Conservation (phyloP, 2,329 filamentous ascomycete species). For the Madurella mycetomatis region DNA sequence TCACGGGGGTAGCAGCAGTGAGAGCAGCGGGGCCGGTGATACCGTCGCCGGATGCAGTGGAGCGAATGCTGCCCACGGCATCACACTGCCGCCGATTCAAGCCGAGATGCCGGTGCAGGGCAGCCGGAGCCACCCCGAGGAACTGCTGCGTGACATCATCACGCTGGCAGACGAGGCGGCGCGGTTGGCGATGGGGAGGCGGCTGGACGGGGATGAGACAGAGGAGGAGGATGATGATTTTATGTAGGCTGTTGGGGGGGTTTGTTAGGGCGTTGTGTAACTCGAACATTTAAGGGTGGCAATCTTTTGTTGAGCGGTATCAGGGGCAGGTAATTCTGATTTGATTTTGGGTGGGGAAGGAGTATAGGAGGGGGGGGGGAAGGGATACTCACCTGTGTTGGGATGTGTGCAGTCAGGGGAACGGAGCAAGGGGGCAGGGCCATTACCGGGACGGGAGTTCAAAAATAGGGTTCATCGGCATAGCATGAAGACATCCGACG, state of each 20-base stretch:
- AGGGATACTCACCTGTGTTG: too few relatives aligned
- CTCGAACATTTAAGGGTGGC: too few relatives aligned
- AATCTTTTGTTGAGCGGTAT: too few relatives aligned
- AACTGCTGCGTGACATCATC: slow-evolving; percentile 34
- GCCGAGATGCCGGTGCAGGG: slow-evolving; percentile 4
- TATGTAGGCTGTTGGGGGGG: slow-evolving; percentile 34
- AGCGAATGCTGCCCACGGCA: not conserved
- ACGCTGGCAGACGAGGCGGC: slow-evolving; percentile 42
- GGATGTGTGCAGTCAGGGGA: too few relatives aligned
- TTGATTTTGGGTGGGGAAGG: too few relatives aligned
- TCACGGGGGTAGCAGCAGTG: not conserved
- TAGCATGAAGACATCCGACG: too few relatives aligned
- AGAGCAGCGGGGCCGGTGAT: not conserved
- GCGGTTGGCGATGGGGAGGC: slow-evolving; percentile 36
- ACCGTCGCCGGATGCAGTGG: not conserved
- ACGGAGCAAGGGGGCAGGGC: too few relatives aligned
- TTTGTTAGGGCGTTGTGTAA: too few relatives aligned
- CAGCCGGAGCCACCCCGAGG: slow-evolving; percentile 33
- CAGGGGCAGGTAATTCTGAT: too few relatives aligned
- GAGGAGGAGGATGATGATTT: slow-evolving; percentile 44
- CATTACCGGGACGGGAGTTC: too few relatives aligned
- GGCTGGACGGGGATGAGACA: slow-evolving; percentile 23
- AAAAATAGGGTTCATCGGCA: too few relatives aligned
- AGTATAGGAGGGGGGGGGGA: too few relatives aligned
- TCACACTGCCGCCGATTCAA: slow-evolving; percentile 21